Evolutionary conservation across 441 rosid genomes (phyloP), one percentile per base, ranked within the genome.

Genomic region (Daphne laureola): DNA sequence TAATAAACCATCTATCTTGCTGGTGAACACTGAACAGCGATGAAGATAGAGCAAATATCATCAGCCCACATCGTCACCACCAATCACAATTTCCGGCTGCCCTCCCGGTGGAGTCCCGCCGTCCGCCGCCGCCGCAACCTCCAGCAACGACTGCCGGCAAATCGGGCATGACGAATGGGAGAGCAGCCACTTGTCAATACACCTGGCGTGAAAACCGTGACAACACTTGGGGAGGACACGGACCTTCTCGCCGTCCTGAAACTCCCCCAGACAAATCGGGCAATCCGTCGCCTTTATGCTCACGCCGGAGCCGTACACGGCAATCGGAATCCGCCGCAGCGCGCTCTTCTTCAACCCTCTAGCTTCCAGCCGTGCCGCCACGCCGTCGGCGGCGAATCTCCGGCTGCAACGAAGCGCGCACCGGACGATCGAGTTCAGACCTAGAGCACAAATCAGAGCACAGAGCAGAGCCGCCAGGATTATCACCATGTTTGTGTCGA

Each of bases 401-500:
- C 87, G 53, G 72, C 79, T 73, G 50, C 85, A 88, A 4, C 93
- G 74, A n/a, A 79, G 59, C 27, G 83, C 87, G 36, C 83, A 81
- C 6, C 93, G 84, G 14, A 83, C 74, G 6, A 85, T 73, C 1
- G 87, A 79, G 49, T 83, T 81, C 7, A 88, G 61, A 3, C 91
- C 87, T 11, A 86, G 73, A 15, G 84, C 87, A 62, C 94, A 83
- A 4, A 86, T 67, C 57, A 88, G 43, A 0, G 91, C 90, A 43
- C 85, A 88, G 14, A 88, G 79, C 63, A 85, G 61, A 58, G 89
- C 87, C 26, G 91, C 89, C 6, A 86, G 68, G 27, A 87, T 84
- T 49, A 87, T 84, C 57, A 90, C 96, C 91, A 90, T 84, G 71
- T 87, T 87, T 42, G 96, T 79, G 62, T 90, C 96, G 36, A 90